Conservation (phyloP, 2,329 filamentous ascomycete genomes). For the Colletotrichum abscissum region DNA sequence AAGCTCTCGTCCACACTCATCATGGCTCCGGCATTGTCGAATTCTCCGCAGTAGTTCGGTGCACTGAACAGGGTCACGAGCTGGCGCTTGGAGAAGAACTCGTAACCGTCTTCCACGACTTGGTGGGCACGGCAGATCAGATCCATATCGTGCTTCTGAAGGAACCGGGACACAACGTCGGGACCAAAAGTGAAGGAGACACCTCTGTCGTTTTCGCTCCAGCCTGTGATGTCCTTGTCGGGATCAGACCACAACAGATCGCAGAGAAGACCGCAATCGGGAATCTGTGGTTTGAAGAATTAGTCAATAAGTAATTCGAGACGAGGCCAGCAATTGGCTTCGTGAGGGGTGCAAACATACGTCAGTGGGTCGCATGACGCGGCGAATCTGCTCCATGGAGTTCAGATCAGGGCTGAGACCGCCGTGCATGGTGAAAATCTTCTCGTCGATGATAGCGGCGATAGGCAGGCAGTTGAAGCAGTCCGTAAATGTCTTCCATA, state of each 20-base stretch:
- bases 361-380: constrained; percentile 98
- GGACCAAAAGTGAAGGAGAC: constrained; percentile 99
- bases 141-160: constrained; percentile 99
- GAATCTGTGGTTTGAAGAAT: constrained; percentile 73
- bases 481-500: constrained; percentile 99
- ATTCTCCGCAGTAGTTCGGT: constrained; percentile 99
- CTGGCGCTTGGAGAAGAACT: constrained; percentile 99
- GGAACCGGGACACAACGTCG: constrained; percentile 95
- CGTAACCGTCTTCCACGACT: constrained; percentile 98
- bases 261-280: constrained; percentile 96
- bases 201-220: constrained; percentile 98
- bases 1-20: constrained; percentile 99
- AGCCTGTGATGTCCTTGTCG: constrained; percentile 98
- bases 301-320: background rate
- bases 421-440: constrained; percentile 99
- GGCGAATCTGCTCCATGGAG: constrained; percentile 99
- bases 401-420: constrained; percentile 96
- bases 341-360: constrained; percentile 68
- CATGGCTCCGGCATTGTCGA: constrained; percentile 99
- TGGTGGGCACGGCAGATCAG: constrained; percentile 98
- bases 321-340: constrained; percentile 15
- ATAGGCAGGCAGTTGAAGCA: constrained; percentile 99
- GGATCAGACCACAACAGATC: constrained; percentile 99
- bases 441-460: constrained; percentile 98
- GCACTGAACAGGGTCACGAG: constrained; percentile 97